Percentiles rank a stretch among this genome's conserved stretches.
These are phyloP conservation scores for Candida krabiensis DNA, from an alignment of 805 yeast species.

Conservation along the genomic window DNA sequence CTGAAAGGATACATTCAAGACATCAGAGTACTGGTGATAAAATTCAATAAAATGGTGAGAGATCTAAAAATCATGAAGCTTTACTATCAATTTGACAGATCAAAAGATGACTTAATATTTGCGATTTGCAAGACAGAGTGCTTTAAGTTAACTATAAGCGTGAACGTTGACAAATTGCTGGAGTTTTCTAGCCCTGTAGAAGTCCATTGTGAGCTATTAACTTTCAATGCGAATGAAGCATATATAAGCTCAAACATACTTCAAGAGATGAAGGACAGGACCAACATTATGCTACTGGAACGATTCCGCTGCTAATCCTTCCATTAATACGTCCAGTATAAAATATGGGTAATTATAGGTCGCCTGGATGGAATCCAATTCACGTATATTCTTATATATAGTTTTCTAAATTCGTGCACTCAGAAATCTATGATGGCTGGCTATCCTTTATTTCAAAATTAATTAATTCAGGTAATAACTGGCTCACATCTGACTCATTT, in stretches of 20 bases:
- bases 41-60: slow-evolving; percentile 8
- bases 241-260: slow-evolving; percentile 6
- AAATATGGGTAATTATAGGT: too few species aligned
- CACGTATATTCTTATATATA: too few species aligned
- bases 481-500: slow-evolving; percentile 2
- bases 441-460: not conserved
- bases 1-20: slow-evolving; percentile 10
- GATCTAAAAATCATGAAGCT: slow-evolving; percentile 14
- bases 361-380: too few species aligned
- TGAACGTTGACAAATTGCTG: slow-evolving; percentile 9
- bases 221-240: not conserved
- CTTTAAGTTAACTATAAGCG: slow-evolving; percentile 11
- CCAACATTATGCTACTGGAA: slow-evolving; percentile 8
- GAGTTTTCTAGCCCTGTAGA: slow-evolving; percentile 7
- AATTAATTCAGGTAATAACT: slow-evolving; percentile 2
- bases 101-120: slow-evolving; percentile 3
- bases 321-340: too few species aligned
- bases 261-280: slow-evolving; percentile 2
- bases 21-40: slow-evolving; percentile 1
- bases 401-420: too few species aligned
- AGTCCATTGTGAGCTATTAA: slow-evolving; percentile 5
- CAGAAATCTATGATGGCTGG: too few species aligned
- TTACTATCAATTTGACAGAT: slow-evolving; percentile 9
- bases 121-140: slow-evolving; percentile 9
- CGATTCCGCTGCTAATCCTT: too few species aligned